A percentile compares a stretch with the other conserved stretches of the same genome.
Evolutionary conservation across 2,329 filamentous ascomycete species (phyloP).

Genomic region (Aureobasidium namibiae): DNA sequence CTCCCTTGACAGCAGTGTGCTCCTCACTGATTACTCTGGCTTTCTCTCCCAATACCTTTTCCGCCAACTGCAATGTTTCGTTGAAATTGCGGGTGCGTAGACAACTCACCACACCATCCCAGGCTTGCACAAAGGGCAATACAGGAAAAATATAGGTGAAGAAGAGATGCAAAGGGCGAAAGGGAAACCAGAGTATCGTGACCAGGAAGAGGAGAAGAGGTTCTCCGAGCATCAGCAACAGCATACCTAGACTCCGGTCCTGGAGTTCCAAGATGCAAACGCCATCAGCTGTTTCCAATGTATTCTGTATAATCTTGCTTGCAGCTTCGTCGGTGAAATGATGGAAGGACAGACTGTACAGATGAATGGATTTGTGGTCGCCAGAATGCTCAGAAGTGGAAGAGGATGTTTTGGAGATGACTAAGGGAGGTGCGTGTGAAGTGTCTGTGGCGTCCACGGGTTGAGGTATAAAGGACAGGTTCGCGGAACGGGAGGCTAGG

Average conservation of each 20-base stretch:
- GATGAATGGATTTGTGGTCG: slow-evolving; percentile 46
- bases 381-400: background rate
- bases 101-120: slow-evolving; percentile 61
- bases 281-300: slow-evolving; percentile 55
- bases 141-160: slow-evolving; percentile 61
- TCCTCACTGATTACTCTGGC: slow-evolving; percentile 23
- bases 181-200: slow-evolving; percentile 45
- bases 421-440: slow-evolving; percentile 35
- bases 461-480: slow-evolving; percentile 51
- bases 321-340: slow-evolving; percentile 63
- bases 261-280: slow-evolving; percentile 72
- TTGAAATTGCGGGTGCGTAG: slow-evolving; percentile 58
- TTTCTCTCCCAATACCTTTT: slow-evolving; percentile 36
- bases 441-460: slow-evolving; percentile 57
- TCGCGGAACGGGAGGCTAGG: slow-evolving; percentile 27
- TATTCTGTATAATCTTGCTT: slow-evolving; percentile 53
- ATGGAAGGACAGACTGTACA: slow-evolving; percentile 70
- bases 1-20: slow-evolving; percentile 34
- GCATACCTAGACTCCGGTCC: slow-evolving; percentile 39
- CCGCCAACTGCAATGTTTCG: slow-evolving; percentile 55
- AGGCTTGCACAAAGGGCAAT: slow-evolving; percentile 57
- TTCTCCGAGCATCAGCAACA: slow-evolving; percentile 27
- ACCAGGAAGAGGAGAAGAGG: slow-evolving; percentile 44
- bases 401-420: slow-evolving; percentile 18
- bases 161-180: slow-evolving; percentile 48